Conservation (phyloP, 192 early-diverging fungal species). For the Physocladia obscura region DNA sequence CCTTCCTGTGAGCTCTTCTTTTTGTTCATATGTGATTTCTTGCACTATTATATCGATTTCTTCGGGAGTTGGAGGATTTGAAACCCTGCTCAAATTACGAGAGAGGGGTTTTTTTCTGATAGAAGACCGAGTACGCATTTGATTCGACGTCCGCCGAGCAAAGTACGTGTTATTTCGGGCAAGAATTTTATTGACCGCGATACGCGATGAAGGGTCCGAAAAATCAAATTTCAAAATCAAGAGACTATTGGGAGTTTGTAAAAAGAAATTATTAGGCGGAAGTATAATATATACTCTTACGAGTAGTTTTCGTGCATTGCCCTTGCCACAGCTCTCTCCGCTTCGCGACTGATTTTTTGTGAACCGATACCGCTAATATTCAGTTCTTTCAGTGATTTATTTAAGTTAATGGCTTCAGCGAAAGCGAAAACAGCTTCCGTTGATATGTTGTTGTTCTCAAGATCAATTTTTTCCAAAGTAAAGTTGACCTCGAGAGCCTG, state of each 20-base stretch:
- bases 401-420: not conserved
- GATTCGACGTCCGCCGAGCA: too few species aligned
- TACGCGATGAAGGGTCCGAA: not conserved
- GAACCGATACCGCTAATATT: not conserved
- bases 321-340: not conserved
- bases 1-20: not conserved
- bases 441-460: not conserved
- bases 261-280: not conserved
- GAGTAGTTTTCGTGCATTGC: not conserved
- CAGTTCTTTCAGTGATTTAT: conserved; percentile 9
- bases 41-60: not conserved
- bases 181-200: not conserved
- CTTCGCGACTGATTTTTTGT: not conserved
- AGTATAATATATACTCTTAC: not conserved
- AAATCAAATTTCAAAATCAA: not conserved
- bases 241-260: not conserved
- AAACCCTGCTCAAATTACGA: not conserved
- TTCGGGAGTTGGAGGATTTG: not conserved
- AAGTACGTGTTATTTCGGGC: conserved; percentile 1
- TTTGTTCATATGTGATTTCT: conserved; percentile 3
- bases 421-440: not conserved
- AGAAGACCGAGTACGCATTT: too few species aligned
- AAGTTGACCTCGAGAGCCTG: conserved; percentile 14
- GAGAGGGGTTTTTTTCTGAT: too few species aligned
- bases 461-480: conserved; percentile 7